phyloP scores from a whole-genome alignment of 139 green algal genomes.

The Chlorella sp. region DNA sequence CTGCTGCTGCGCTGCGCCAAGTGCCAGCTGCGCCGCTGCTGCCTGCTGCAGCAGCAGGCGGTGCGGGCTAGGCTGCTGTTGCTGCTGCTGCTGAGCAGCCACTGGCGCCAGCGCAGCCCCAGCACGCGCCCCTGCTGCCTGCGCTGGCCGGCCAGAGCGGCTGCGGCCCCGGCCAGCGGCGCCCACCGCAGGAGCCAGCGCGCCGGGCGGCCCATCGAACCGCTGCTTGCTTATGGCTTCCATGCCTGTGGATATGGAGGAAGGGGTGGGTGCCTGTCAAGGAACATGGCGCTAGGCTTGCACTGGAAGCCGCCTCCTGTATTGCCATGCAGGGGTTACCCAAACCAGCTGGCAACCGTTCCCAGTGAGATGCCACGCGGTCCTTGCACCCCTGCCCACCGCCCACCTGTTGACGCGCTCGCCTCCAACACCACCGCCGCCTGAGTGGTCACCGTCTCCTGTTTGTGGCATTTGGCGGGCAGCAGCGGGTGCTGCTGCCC shows the following conservation, averaged over 20 bases:
- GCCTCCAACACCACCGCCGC: conserved; percentile 36
- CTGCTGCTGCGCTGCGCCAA: not conserved
- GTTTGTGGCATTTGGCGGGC: not conserved
- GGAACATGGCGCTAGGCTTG: not conserved
- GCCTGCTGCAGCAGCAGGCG: no score
- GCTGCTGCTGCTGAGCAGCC: no score
- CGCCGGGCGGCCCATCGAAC: not conserved
- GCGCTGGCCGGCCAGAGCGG: not conserved
- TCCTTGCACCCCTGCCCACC: no score
- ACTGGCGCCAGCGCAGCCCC: no score
- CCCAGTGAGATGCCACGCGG: no score
- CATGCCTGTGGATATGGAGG: not conserved
- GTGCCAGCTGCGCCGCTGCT: no score
- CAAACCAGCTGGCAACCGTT: no score
- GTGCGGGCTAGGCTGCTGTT: no score
- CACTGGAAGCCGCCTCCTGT: no score
- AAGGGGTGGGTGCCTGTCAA: not conserved
- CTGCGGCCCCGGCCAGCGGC: not conserved
- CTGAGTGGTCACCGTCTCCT: conserved; percentile 24
- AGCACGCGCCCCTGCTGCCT: not conserved
- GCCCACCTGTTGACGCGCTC: conserved; percentile 23
- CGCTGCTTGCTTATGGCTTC: conserved; percentile 37
- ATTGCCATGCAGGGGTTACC: no score
- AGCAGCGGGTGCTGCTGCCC: not conserved
- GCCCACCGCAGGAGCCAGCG: not conserved